Conservation (phyloP, 2,329 filamentous ascomycete genomes). For the Acephala macrosclerotiorum region DNA sequence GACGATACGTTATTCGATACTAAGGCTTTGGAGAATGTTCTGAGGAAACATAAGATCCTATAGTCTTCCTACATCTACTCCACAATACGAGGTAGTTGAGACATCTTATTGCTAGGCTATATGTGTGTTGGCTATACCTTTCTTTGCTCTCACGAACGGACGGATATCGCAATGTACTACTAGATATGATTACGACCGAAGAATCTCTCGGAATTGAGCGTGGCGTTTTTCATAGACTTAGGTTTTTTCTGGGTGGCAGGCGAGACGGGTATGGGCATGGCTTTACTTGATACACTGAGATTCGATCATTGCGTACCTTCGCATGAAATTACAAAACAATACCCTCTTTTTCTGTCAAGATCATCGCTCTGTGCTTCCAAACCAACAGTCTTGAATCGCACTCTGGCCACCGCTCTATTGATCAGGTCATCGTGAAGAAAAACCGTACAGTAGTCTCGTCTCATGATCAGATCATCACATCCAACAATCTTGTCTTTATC, state of each 20-base stretch:
- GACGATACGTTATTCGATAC: conserved; percentile 67
- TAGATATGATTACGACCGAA: conserved; percentile 4
- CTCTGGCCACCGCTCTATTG: too few species aligned
- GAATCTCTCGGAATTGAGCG: background rate
- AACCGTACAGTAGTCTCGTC: too few species aligned
- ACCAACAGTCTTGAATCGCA: background rate
- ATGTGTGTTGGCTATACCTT: background rate
- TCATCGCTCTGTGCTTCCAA: too few species aligned
- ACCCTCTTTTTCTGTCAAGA: background rate
- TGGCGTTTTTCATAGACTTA: background rate
- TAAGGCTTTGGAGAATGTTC: conserved; percentile 58
- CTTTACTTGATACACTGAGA: background rate
- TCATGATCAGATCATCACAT: too few species aligned
- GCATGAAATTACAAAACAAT: background rate
- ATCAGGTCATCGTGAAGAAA: too few species aligned
- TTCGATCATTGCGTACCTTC: background rate
- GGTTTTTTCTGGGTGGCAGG: background rate
- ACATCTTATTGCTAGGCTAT: background rate
- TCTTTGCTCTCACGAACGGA: background rate
- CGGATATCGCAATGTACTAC: background rate
- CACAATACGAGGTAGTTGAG: background rate
- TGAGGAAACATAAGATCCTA: conserved; percentile 58
- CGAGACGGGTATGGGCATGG: background rate
- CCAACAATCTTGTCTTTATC: too few species aligned
- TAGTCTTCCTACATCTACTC: conserved; percentile 7